Evolutionary conservation across 2,329 filamentous ascomycete species (phyloP).

Genomic region (Cordyceps militaris): DNA sequence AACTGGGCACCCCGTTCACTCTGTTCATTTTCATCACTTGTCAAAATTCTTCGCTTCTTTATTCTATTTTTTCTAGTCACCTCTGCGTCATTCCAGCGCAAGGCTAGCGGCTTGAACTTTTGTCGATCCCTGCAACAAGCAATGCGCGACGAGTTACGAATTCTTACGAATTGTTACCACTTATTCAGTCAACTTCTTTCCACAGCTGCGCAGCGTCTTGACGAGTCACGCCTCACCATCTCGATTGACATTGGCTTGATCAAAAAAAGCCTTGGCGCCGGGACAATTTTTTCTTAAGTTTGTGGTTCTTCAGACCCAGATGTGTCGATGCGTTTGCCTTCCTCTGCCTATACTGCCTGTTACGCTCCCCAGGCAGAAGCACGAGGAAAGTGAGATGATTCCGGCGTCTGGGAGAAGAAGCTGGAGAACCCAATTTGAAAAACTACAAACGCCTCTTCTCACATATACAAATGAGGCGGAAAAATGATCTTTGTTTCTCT

Average conservation of each 20-base stretch:
- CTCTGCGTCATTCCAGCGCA: background rate
- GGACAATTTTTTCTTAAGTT: constrained; percentile 12
- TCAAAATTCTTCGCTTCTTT: constrained; percentile 1
- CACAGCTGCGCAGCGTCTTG: constrained; percentile 5
- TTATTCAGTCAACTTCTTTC: background rate
- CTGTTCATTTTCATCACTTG: constrained; percentile 3
- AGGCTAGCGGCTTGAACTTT: constrained; percentile 8
- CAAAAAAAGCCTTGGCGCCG: background rate
- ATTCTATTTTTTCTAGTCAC: constrained; percentile 10
- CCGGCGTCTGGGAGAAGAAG: background rate
- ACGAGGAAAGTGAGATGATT: constrained; percentile 16
- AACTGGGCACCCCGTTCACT: background rate
- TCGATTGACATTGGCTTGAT: background rate
- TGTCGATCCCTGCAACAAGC: constrained; percentile 1
- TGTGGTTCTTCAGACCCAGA: constrained; percentile 20
- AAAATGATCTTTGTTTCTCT: constrained; percentile 3
- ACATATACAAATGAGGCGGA: constrained; percentile 1
- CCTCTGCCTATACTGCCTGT: constrained; percentile 22
- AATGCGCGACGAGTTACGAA: constrained; percentile 11
- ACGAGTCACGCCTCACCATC: constrained; percentile 5
- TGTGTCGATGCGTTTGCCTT: background rate
- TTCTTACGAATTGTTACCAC: constrained; percentile 10
- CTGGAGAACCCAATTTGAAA: background rate
- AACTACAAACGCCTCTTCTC: background rate
- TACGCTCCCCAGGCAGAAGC: constrained; percentile 30